phyloP scores from a whole-genome alignment of 1,284 basidiomycete genomes.

The Thecaphora frezii region DNA sequence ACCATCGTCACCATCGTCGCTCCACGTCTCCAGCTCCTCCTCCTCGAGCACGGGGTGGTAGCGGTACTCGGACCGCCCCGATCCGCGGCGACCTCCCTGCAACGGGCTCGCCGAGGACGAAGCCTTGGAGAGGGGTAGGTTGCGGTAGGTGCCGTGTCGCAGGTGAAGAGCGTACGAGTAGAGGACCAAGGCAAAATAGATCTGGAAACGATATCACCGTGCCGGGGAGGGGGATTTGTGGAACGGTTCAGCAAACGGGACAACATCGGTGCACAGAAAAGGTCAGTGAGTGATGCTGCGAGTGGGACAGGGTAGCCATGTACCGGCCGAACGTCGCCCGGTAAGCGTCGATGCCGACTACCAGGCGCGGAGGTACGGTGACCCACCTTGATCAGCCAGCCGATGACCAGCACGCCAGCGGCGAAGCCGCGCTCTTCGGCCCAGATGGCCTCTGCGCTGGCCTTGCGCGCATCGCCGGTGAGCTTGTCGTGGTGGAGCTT shows the following conservation, averaged over 20 bases:
- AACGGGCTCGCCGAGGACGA: constrained; percentile 8
- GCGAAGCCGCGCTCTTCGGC: constrained; percentile 82
- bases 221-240: neutral
- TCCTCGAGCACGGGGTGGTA: constrained; percentile 40
- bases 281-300: too few species aligned
- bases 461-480: constrained; percentile 58
- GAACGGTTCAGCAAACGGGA: neutral
- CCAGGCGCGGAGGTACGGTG: neutral
- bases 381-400: constrained; percentile 86
- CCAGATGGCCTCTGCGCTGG: constrained; percentile 67
- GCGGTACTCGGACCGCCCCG: constrained; percentile 20
- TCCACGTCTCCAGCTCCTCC: constrained; percentile 42
- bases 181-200: constrained; percentile 86
- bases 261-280: too few species aligned
- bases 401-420: constrained; percentile 73
- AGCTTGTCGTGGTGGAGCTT: constrained; percentile 49
- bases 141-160: constrained; percentile 84
- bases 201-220: constrained; percentile 62
- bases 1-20: constrained; percentile 40
- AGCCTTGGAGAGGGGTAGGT: constrained; percentile 68
- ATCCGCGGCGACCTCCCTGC: constrained; percentile 2
- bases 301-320: too few species aligned
- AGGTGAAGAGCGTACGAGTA: constrained; percentile 95
- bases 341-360: too few species aligned
- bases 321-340: too few species aligned